These are phyloP conservation scores for Poterioochromonas sp. DNA, from an alignment of 352 stramenopile species.

Conservation along the genomic window DNA sequence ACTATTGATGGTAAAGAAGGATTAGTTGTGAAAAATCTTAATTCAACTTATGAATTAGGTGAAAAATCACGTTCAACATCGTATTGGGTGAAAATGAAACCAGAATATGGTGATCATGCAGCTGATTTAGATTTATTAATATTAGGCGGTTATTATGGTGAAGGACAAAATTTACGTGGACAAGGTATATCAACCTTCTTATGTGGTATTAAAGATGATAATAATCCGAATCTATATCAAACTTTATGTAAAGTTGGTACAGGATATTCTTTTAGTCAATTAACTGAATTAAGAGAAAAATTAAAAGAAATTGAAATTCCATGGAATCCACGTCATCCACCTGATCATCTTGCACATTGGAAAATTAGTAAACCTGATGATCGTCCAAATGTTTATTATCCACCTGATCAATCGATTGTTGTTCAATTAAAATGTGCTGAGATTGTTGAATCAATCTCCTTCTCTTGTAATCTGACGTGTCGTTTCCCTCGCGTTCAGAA, in stretches of 20 bases:
- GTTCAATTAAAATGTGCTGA: constrained; percentile 23
- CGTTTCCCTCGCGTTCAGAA: constrained; percentile 4
- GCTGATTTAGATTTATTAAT: constrained; percentile 25
- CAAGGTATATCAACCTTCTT: constrained; percentile 20
- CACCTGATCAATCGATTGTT: neutral
- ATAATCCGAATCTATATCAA: neutral
- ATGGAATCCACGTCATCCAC: neutral
- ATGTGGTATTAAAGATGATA: neutral
- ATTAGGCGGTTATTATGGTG: constrained; percentile 24
- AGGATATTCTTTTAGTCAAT: constrained; percentile 6
- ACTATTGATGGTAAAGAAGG: neutral
- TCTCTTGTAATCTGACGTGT: constrained; percentile 1
- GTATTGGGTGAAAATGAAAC: constrained; percentile 34
- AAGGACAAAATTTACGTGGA: neutral
- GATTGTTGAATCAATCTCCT: neutral
- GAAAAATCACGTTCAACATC: neutral
- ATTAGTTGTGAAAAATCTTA: constrained; percentile 22
- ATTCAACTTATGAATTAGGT: constrained; percentile 11
- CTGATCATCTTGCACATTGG: neutral
- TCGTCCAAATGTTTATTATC: constrained; percentile 2
- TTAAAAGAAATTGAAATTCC: neutral
- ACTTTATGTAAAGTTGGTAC: constrained; percentile 25
- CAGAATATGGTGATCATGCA: constrained; percentile 24
- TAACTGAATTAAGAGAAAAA: neutral
- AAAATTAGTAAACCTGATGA: constrained; percentile 12